phyloP scores from a whole-genome alignment of 2,329 filamentous ascomycete species.

The Ophiosphaerella narmari region DNA sequence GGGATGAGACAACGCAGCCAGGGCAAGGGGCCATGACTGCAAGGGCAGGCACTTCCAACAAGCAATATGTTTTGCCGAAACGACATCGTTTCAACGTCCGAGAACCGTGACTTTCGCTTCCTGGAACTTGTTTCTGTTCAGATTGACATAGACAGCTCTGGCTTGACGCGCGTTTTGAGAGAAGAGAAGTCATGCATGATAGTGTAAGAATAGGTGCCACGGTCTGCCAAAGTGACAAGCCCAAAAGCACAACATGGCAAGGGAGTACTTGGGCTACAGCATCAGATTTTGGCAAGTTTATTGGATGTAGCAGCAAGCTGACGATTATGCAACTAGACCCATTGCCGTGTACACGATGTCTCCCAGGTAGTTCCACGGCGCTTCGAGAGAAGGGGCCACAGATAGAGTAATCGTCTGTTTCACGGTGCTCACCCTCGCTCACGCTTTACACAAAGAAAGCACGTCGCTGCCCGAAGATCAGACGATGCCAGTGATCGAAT shows the following conservation, averaged over 20 bases:
- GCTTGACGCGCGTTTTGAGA: background rate
- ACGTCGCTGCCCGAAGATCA: background rate
- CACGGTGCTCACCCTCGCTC: constrained; percentile 28
- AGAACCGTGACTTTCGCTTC: background rate
- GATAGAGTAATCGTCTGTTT: constrained; percentile 27
- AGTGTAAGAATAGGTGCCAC: background rate
- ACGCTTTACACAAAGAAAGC: constrained; percentile 2
- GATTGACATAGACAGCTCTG: constrained; percentile 1
- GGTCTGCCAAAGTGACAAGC: background rate
- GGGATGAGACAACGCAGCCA: background rate
- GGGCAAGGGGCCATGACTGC: constrained; percentile 9
- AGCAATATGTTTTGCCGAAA: background rate
- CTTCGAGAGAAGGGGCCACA: background rate
- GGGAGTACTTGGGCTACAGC: constrained; percentile 1
- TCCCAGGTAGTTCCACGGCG: background rate
- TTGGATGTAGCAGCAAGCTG: background rate
- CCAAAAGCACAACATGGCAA: constrained; percentile 1
- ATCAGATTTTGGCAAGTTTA: background rate
- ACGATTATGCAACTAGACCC: constrained; percentile 14
- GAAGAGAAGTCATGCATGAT: background rate
- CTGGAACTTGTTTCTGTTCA: background rate
- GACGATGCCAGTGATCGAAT: background rate
- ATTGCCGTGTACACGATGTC: constrained; percentile 8
- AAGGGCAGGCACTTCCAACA: constrained; percentile 3
- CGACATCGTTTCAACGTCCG: constrained; percentile 2